Evolutionary conservation across 1,139 yeast genomes (phyloP).

Genomic region (Eremothecium cymbalariae): DNA sequence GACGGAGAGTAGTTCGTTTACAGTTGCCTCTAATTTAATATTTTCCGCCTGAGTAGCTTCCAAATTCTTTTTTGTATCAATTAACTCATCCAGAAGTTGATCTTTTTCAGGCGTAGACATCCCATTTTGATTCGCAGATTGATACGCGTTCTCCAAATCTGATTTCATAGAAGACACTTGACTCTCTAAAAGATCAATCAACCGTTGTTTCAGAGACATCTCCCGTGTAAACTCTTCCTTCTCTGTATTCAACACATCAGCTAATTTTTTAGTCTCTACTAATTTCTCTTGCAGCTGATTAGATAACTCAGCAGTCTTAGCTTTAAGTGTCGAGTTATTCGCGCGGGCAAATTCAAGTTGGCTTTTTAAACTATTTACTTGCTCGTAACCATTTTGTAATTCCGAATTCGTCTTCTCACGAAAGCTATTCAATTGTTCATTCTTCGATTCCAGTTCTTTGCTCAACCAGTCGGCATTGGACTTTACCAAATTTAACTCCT

Average conservation of each 20-base stretch:
- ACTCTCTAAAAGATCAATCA: conserved; percentile 51
- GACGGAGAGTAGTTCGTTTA: conserved; percentile 35
- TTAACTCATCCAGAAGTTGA: conserved; percentile 14
- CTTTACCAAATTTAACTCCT: conserved; percentile 34
- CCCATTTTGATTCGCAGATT: conserved; percentile 37
- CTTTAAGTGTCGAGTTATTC: conserved; percentile 10
- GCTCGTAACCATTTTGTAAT: conserved; percentile 30
- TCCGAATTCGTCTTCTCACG: conserved; percentile 36
- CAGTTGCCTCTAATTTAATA: conserved; percentile 38
- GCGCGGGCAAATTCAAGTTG: conserved; percentile 14
- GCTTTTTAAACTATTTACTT: conserved; percentile 10
- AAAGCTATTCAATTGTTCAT: conserved; percentile 33
- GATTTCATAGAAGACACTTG: conserved; percentile 40
- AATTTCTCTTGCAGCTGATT: conserved; percentile 19
- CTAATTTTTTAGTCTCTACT: conserved; percentile 40
- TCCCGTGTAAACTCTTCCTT: conserved; percentile 56
- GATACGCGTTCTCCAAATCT: conserved; percentile 42
- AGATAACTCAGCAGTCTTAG: conserved; percentile 14
- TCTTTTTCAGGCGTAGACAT: conserved; percentile 32
- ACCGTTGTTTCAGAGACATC: conserved; percentile 53
- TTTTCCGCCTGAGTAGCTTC: conserved; percentile 41
- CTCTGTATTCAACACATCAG: conserved; percentile 39
- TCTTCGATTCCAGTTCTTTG: conserved; percentile 19
- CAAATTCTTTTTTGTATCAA: conserved; percentile 41
- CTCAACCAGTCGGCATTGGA: conserved; percentile 20